These are phyloP conservation scores for Paraphaeosphaeria minitans DNA, from an alignment of 2,329 filamentous ascomycete genomes.

Conservation along the genomic window DNA sequence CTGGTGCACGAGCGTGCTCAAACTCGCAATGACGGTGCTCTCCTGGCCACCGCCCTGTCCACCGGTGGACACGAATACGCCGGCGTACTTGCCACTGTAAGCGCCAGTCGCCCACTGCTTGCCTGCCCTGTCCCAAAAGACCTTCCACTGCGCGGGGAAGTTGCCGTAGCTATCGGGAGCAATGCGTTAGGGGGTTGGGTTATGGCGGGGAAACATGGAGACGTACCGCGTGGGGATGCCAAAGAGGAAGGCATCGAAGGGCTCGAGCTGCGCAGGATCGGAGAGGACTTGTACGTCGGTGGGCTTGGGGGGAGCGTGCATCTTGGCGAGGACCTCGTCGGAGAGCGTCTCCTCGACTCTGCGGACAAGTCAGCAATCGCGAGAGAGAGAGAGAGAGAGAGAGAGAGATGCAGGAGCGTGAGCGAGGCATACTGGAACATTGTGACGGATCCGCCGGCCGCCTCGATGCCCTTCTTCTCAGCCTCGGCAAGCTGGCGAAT, in stretches of 20 bases:
- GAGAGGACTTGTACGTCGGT: constrained; percentile 66
- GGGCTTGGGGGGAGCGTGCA: constrained; percentile 84
- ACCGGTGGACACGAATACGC: constrained; percentile 88
- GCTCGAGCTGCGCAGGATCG: constrained; percentile 64
- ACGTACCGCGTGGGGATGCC: constrained; percentile 81
- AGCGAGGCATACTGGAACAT: constrained; percentile 72
- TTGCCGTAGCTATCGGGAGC: constrained; percentile 70
- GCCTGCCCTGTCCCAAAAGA: constrained; percentile 90
- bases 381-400: neutral
- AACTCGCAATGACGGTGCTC: constrained; percentile 76
- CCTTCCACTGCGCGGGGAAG: constrained; percentile 95
- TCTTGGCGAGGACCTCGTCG: constrained; percentile 82
- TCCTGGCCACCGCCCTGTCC: constrained; percentile 89
- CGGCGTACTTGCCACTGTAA: constrained; percentile 86
- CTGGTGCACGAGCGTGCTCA: constrained; percentile 90
- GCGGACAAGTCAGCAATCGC: neutral
- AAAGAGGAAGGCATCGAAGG: constrained; percentile 88
- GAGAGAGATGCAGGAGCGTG: neutral
- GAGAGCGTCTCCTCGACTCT: constrained; percentile 85
- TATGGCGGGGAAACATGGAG: too few relatives aligned
- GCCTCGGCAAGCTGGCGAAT: constrained; percentile 68
- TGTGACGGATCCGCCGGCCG: constrained; percentile 80
- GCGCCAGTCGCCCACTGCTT: constrained; percentile 78
- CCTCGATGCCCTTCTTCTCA: constrained; percentile 87
- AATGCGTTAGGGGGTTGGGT: too few relatives aligned